Evolutionary conservation across 192 early-diverging fungal genomes (phyloP).

Genomic region (Backusella macrospora): DNA sequence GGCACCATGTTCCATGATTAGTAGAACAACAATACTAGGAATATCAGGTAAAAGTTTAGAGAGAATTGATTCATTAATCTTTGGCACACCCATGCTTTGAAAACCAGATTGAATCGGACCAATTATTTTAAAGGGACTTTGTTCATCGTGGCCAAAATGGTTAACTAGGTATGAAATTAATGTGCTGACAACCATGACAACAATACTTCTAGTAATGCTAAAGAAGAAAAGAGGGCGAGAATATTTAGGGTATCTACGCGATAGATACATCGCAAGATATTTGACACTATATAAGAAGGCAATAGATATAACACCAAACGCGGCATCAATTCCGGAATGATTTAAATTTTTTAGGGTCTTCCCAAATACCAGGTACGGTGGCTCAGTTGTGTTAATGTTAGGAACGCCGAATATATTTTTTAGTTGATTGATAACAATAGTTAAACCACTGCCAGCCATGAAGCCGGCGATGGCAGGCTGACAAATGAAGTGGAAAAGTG

Average conservation of each 20-base stretch:
- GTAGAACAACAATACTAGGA: constrained; percentile 69
- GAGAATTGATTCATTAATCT: constrained; percentile 53
- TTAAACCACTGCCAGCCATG: constrained; percentile 81
- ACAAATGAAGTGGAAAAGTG: constrained; percentile 88
- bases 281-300: constrained; percentile 45
- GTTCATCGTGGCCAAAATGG: constrained; percentile 45
- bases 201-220: constrained; percentile 71
- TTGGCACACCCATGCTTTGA: constrained; percentile 59
- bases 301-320: constrained; percentile 60
- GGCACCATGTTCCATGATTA: constrained; percentile 90
- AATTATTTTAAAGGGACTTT: constrained; percentile 64
- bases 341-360: constrained; percentile 56
- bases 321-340: constrained; percentile 57
- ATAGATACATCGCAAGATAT: constrained; percentile 33
- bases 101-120: constrained; percentile 77
- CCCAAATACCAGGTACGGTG: constrained; percentile 77
- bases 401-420: constrained; percentile 74
- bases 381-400: constrained; percentile 68
- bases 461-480: constrained; percentile 84
- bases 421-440: constrained; percentile 76
- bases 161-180: constrained; percentile 64
- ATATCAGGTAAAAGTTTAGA: constrained; percentile 54
- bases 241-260: constrained; percentile 50
- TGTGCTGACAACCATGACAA: constrained; percentile 79
- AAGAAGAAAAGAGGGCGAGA: constrained; percentile 61